Percentiles rank a stretch among this genome's conserved stretches.
Conservation (phyloP, 2,329 filamentous ascomycete species). For the Penicillium sp. region DNA sequence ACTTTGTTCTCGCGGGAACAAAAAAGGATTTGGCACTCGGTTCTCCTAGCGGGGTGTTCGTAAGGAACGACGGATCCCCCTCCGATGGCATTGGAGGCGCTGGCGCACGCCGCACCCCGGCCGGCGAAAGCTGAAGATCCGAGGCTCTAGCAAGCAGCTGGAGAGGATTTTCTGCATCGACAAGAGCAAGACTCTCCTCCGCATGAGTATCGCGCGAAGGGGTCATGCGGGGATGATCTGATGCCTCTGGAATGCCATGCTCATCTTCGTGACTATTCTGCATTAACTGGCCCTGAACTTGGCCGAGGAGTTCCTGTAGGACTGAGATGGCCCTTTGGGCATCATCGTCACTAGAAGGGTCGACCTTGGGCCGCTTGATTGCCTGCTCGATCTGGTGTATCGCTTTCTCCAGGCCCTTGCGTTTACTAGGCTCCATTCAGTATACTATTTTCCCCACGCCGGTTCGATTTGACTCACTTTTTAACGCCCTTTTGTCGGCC, state of each 20-base stretch:
- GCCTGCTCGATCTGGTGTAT: constrained; percentile 72
- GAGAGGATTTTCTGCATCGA: constrained; percentile 72
- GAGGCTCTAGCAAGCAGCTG: constrained; percentile 72
- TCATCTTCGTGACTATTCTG: constrained; percentile 28
- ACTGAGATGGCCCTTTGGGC: constrained; percentile 44
- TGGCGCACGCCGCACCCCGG: constrained; percentile 22
- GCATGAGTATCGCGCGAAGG: constrained; percentile 28
- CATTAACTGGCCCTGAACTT: constrained; percentile 45
- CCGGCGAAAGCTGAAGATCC: constrained; percentile 59
- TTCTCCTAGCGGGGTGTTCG: constrained; percentile 7
- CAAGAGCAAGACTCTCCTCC: constrained; percentile 59
- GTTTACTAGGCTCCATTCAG: constrained; percentile 55
- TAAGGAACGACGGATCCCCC: constrained; percentile 41
- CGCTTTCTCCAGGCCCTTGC: constrained; percentile 70
- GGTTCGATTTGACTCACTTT: constrained; percentile 54
- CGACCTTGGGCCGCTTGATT: constrained; percentile 54
- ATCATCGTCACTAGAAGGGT: constrained; percentile 42
- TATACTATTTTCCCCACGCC: neutral
- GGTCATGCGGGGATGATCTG: constrained; percentile 17
- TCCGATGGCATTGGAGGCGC: constrained; percentile 28
- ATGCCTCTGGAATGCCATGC: constrained; percentile 35
- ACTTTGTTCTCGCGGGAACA: constrained; percentile 59
- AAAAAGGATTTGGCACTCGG: constrained; percentile 61
- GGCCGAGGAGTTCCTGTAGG: constrained; percentile 52
- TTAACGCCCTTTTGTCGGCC: constrained; percentile 74